Evolutionary conservation across 306 rosid species (phyloP).

Genomic region (Medicago ruthenica): DNA sequence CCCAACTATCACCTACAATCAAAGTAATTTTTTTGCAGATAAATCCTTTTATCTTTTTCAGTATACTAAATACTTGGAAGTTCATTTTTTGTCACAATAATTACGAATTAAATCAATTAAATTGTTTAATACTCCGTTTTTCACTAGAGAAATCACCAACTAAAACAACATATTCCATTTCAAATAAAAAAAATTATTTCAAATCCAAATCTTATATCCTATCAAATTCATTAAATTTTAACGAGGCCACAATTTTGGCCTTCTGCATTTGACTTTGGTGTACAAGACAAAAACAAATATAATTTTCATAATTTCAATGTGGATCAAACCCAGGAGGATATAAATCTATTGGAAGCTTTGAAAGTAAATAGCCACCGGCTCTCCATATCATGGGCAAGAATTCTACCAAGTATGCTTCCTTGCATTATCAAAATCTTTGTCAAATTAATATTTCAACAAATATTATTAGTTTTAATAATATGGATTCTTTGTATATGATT

Average conservation of each 20-base stretch:
- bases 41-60: too few relatives aligned
- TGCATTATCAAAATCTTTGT: conserved; percentile 20
- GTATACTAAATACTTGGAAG: too few relatives aligned
- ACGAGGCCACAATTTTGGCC: too few relatives aligned
- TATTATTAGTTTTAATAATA: neutral
- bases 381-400: conserved; percentile 78
- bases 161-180: too few relatives aligned
- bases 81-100: too few relatives aligned
- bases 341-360: conserved; percentile 51
- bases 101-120: too few relatives aligned
- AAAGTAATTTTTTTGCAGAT: neutral
- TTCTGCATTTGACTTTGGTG: too few relatives aligned
- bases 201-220: too few relatives aligned
- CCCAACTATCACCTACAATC: neutral
- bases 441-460: neutral
- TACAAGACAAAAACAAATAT: neutral
- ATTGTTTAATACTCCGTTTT: too few relatives aligned
- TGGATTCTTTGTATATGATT: conserved; percentile 7
- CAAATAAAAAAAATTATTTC: too few relatives aligned
- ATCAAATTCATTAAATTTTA: too few relatives aligned
- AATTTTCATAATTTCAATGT: conserved; percentile 25
- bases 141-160: too few relatives aligned
- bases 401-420: conserved; percentile 61
- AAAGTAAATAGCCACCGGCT: conserved; percentile 64
- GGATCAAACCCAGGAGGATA: conserved; percentile 62